These are phyloP conservation scores for Dionaea muscipula DNA, from an alignment of 179 eudicot species.

Conservation along the genomic window DNA sequence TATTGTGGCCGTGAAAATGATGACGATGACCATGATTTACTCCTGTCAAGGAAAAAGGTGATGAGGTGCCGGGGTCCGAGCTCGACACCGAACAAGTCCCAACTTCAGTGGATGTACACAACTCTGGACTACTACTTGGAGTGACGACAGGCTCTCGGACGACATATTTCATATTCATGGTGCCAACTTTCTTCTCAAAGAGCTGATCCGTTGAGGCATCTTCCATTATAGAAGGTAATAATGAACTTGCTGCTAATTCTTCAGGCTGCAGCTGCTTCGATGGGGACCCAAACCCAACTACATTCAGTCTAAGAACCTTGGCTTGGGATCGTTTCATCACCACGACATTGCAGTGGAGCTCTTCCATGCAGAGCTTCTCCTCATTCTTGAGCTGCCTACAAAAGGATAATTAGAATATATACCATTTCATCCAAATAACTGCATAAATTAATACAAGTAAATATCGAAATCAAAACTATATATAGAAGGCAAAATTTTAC, in stretches of 20 bases:
- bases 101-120: constrained; percentile 73
- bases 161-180: too few relatives aligned
- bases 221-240: too few relatives aligned
- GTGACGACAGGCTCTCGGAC: constrained; percentile 66
- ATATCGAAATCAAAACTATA: too few relatives aligned
- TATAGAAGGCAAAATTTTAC: constrained; percentile 25
- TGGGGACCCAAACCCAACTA: constrained; percentile 48
- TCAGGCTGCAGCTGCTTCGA: constrained; percentile 24
- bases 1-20: too few relatives aligned
- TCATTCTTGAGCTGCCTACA: constrained; percentile 71
- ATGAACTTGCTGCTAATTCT: constrained; percentile 14
- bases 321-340: constrained; percentile 65
- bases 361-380: constrained; percentile 79
- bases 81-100: constrained; percentile 79
- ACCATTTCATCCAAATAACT: too few relatives aligned
- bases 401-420: not conserved
- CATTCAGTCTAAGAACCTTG: constrained; percentile 73
- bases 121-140: constrained; percentile 85
- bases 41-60: constrained; percentile 42
- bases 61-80: constrained; percentile 70
- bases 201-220: too few relatives aligned
- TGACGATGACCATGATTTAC: too few relatives aligned
- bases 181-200: too few relatives aligned
- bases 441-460: too few relatives aligned
- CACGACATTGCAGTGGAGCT: constrained; percentile 84